Base-by-base conservation (phyloP, 2,329 filamentous ascomycete species). In the Escovopsis weberi region DNA sequence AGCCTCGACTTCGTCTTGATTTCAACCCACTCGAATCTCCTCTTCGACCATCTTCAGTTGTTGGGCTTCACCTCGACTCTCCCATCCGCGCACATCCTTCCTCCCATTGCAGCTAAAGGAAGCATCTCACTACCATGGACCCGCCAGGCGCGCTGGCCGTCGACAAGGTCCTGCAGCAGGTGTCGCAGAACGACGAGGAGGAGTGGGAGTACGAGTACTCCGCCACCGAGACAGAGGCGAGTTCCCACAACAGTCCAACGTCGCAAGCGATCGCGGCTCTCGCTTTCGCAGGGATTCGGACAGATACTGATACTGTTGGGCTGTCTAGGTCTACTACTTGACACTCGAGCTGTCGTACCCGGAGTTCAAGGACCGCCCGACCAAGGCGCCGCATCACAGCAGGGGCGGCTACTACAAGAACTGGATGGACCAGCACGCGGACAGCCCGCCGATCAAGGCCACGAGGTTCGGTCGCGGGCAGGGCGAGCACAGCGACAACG, bases 181-280 rank as follows among this genome's bases (percentile, higher is more conserved):
- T 56, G 12, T 44, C 48, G 23, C 46, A 47, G 9, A 63, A 65
- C 26, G 69, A 67, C 6, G 65, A 77, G 45, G 72, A 80, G 39
- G 75, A 78, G 40, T 81, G 75, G 74, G 77, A 81, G 52, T 80
- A 80, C 49, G 77, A 81, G 50, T 81, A 81, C 52, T 80, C 77
- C 0, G 59, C 63, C 3, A 78, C 74, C 0, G 75, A 81, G 52
- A 78, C 68, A 12, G 77, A 81, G 65, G 76, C 74, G 39, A 41
- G 26, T 4, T 12, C 15, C 2, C 15, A 6, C 15, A 26, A 18
- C 26, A 2, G 15, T 15, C 15, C 15, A 15, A 15, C 15, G 15
- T 15, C 15, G 15, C 15, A 15, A 15, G 15, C 15, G 15, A 15
- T 15, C 15, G 15, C 15, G 15, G 15, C 15, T 15, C 15, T 15